Evolutionary conservation across 1,284 basidiomycete genomes (phyloP).

Genomic region (Austroboletus niveus): DNA sequence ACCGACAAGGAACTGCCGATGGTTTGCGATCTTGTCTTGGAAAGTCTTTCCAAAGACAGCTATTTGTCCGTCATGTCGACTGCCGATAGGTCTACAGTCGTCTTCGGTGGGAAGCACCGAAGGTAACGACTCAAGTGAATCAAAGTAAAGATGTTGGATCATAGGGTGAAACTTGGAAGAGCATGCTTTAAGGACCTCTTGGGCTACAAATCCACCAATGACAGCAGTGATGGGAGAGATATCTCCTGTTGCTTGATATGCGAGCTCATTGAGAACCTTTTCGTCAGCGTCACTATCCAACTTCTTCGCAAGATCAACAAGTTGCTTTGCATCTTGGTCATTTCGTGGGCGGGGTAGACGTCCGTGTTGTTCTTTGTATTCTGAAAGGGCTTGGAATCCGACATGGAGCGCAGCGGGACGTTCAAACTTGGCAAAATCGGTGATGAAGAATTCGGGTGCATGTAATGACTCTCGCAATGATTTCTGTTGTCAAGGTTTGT

Average conservation of each 20-base stretch:
- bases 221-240: slow-evolving; percentile 91
- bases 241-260: slow-evolving; percentile 94
- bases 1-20: slow-evolving; percentile 96
- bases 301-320: slow-evolving; percentile 80
- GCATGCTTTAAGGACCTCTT: slow-evolving; percentile 96
- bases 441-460: slow-evolving; percentile 88
- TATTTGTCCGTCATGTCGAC: slow-evolving; percentile 93
- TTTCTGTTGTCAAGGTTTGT: slow-evolving; percentile 60
- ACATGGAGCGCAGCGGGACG: slow-evolving; percentile 88
- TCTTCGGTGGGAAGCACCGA: slow-evolving; percentile 72
- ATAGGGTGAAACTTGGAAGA: slow-evolving; percentile 99
- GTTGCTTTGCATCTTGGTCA: slow-evolving; percentile 70
- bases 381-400: slow-evolving; percentile 92
- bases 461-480: slow-evolving; percentile 84
- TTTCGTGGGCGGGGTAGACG: slow-evolving; percentile 86
- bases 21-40: slow-evolving; percentile 90
- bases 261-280: slow-evolving; percentile 79
- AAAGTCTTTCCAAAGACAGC: slow-evolving; percentile 94
- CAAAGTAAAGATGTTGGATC: slow-evolving; percentile 95
- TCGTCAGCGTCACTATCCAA: slow-evolving; percentile 77
- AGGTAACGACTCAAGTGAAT: slow-evolving; percentile 95
- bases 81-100: slow-evolving; percentile 82
- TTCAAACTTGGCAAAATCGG: slow-evolving; percentile 98
- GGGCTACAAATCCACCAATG: slow-evolving; percentile 96
- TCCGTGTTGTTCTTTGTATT: slow-evolving; percentile 70